phyloP scores from a whole-genome alignment of 305 asterid genomes.

The Ilex paraguariensis region DNA sequence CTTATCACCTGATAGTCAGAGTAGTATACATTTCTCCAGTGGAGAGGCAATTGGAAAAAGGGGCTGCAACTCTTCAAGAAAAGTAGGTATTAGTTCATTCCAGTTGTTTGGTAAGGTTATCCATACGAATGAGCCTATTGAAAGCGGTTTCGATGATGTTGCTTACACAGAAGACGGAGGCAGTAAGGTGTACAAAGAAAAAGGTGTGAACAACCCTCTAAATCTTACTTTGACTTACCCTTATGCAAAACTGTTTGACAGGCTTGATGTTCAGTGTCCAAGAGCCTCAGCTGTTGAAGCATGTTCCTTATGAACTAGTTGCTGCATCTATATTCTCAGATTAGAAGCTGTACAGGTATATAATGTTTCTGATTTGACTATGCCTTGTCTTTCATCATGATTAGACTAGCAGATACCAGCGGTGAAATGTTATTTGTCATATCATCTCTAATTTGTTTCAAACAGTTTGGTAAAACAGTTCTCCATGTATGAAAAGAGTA shows the following conservation, averaged over 20 bases:
- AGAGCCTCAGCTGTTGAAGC: constrained; percentile 16
- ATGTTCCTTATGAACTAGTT: constrained; percentile 10
- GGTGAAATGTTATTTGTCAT: no score
- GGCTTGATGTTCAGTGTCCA: constrained; percentile 15
- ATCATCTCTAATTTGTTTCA: no score
- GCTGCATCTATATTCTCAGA: not conserved
- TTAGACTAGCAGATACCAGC: no score
- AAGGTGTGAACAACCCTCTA: constrained; percentile 8
- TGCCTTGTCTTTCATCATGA: no score
- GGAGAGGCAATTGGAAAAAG: constrained; percentile 17
- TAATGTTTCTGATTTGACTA: no score
- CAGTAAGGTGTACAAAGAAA: constrained; percentile 1
- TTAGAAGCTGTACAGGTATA: constrained; percentile 18
- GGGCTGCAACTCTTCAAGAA: constrained; percentile 11
- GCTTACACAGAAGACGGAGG: constrained; percentile 10
- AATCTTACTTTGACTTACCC: constrained; percentile 9
- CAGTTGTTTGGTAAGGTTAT: constrained; percentile 49
- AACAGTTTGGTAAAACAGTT: no score
- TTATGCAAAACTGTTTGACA: constrained; percentile 14
- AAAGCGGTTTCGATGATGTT: constrained; percentile 10
- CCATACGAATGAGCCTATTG: constrained; percentile 13
- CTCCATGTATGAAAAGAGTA: no score
- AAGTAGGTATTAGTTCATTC: constrained; percentile 20
- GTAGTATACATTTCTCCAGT: constrained; percentile 22
- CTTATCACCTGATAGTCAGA: constrained; percentile 27